phyloP scores from a whole-genome alignment of 2,329 filamentous ascomycete species.

The Lasiodiplodia theobromae region DNA sequence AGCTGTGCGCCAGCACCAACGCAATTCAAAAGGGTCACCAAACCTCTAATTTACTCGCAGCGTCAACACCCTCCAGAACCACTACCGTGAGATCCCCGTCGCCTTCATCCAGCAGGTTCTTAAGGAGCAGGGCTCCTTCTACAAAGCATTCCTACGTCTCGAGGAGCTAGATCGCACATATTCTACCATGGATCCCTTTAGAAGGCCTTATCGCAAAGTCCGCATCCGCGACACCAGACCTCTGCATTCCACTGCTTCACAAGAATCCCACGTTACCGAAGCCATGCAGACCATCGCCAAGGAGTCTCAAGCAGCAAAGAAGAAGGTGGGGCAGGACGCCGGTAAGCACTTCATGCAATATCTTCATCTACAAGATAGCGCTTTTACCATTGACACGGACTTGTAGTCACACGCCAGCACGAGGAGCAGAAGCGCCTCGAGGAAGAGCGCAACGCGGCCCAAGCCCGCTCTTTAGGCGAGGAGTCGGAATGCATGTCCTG shows the following conservation, averaged over 20 bases:
- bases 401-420: constrained; percentile 39
- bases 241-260: not conserved
- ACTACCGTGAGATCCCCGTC: constrained; percentile 49
- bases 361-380: not conserved
- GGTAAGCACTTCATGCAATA: constrained; percentile 31
- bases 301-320: constrained; percentile 37
- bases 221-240: constrained; percentile 27
- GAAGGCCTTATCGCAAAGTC: constrained; percentile 33
- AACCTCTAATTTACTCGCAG: constrained; percentile 32
- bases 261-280: not conserved
- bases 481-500: constrained; percentile 75
- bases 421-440: constrained; percentile 35
- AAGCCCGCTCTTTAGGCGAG: constrained; percentile 48
- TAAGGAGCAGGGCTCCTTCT: constrained; percentile 43
- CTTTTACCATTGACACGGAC: constrained; percentile 15
- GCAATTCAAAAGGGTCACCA: not conserved
- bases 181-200: constrained; percentile 40
- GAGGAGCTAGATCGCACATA: constrained; percentile 43
- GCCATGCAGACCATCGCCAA: constrained; percentile 25
- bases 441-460: constrained; percentile 47
- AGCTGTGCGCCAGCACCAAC: constrained; percentile 7
- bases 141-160: constrained; percentile 47
- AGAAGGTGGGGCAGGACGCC: constrained; percentile 36
- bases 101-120: constrained; percentile 45
- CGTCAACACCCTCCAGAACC: constrained; percentile 49